These are phyloP conservation scores for Mucor mucedo DNA, from an alignment of 371 early-diverging fungal genomes.

Conservation along the genomic window DNA sequence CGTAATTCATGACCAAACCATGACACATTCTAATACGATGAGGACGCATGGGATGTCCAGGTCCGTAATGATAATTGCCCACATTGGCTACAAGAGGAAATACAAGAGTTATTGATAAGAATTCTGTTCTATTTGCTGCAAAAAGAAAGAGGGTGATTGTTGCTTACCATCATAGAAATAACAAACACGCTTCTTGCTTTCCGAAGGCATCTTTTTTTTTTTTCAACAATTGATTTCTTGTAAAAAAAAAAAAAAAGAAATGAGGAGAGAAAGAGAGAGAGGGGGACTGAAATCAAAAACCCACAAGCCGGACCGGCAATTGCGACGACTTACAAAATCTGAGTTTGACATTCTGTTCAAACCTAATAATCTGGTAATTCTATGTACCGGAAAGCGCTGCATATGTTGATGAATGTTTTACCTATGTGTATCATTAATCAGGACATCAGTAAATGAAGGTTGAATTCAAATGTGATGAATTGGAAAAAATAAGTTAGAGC, in stretches of 20 bases:
- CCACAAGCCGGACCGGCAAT: too few relatives aligned
- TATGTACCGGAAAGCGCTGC: too few relatives aligned
- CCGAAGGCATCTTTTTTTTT: slow-evolving; percentile 37
- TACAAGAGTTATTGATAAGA: background rate
- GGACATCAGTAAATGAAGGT: too few relatives aligned
- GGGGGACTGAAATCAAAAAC: background rate
- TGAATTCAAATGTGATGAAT: too few relatives aligned
- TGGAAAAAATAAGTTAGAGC: too few relatives aligned
- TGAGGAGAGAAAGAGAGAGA: background rate
- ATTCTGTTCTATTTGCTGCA: too few relatives aligned
- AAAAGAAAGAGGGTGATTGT: background rate
- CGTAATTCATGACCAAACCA: slow-evolving; percentile 88
- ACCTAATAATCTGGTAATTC: too few relatives aligned
- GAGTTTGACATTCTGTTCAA: too few relatives aligned
- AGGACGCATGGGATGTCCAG: slow-evolving; percentile 97
- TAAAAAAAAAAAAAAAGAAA: background rate
- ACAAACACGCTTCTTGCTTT: slow-evolving; percentile 56
- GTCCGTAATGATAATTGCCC: slow-evolving; percentile 73
- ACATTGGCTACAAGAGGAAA: slow-evolving; percentile 49
- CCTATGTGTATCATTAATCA: too few relatives aligned
- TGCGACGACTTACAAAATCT: too few relatives aligned
- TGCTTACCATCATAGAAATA: slow-evolving; percentile 61
- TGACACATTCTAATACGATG: slow-evolving; percentile 94
- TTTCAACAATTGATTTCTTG: background rate
- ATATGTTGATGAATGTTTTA: too few relatives aligned